phyloP scores from a whole-genome alignment of 1,139 yeast species.

The Wickerhamomyces sp. region DNA sequence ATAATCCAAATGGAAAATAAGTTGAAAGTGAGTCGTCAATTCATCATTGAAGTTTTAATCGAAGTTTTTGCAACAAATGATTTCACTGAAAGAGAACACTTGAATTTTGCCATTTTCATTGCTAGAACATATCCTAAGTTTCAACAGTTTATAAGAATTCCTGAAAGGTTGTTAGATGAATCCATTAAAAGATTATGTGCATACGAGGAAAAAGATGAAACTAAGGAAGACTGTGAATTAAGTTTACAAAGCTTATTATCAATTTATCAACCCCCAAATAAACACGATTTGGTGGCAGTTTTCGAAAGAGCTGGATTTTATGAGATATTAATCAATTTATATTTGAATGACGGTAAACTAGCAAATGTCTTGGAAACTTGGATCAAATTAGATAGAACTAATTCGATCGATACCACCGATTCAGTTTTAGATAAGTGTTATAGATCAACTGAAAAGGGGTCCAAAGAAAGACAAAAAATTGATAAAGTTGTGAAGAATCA shows the following conservation, averaged over 20 bases:
- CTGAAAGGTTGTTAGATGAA: slow-evolving; percentile 50
- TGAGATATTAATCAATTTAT: slow-evolving; percentile 56
- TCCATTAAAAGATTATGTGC: slow-evolving; percentile 50
- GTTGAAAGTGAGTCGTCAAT: slow-evolving; percentile 24
- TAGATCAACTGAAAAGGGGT: slow-evolving; percentile 26
- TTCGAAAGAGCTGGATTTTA: slow-evolving; percentile 53
- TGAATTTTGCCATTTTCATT: slow-evolving; percentile 59
- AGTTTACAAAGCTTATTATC: slow-evolving; percentile 69
- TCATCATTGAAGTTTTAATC: slow-evolving; percentile 24
- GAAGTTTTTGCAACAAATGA: slow-evolving; percentile 17
- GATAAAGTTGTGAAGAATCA: slow-evolving; percentile 33
- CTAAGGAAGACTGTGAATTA: slow-evolving; percentile 61
- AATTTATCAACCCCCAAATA: slow-evolving; percentile 54
- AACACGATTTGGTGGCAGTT: slow-evolving; percentile 40
- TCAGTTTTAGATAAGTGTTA: slow-evolving; percentile 40
- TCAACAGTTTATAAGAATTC: slow-evolving; percentile 65
- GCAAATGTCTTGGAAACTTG: slow-evolving; percentile 46
- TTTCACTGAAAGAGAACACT: slow-evolving; percentile 22
- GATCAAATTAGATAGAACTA: slow-evolving; percentile 19
- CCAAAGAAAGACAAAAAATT: slow-evolving; percentile 33
- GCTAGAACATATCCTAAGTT: slow-evolving; percentile 81
- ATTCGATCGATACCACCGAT: slow-evolving; percentile 22
- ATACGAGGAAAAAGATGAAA: slow-evolving; percentile 28
- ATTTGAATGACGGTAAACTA: slow-evolving; percentile 48
- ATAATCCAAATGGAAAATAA: slow-evolving; percentile 18